Conservation (phyloP, 2,329 filamentous ascomycete genomes). For the Colletotrichum neosansevieriae region DNA sequence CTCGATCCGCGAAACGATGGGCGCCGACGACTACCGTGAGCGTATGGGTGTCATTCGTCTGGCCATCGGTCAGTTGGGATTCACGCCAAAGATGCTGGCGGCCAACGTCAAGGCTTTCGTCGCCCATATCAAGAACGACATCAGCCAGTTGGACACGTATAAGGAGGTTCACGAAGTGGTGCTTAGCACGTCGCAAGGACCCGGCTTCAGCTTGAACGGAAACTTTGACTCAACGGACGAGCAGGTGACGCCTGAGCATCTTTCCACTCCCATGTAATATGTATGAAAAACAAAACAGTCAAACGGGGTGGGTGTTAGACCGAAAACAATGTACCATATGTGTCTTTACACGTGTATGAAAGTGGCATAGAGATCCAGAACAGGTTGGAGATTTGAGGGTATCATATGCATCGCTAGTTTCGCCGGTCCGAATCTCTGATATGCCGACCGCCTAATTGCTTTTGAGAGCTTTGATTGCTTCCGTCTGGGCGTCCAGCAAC, state of each 20-base stretch:
- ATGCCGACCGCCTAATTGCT: conserved; percentile 43
- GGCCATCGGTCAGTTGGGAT: conserved; percentile 90
- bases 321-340: conserved; percentile 53
- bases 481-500: conserved; percentile 63
- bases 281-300: conserved; percentile 9
- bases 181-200: conserved; percentile 87
- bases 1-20: conserved; percentile 85
- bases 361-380: conserved; percentile 38
- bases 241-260: conserved; percentile 63
- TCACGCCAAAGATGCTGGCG: conserved; percentile 87
- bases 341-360: conserved; percentile 44
- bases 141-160: conserved; percentile 65
- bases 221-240: conserved; percentile 75
- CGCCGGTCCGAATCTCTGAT: conserved; percentile 32
- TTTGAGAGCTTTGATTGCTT: conserved; percentile 64
- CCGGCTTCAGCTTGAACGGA: conserved; percentile 88
- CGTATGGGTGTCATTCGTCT: conserved; percentile 85
- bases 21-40: conserved; percentile 89
- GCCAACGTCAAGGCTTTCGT: conserved; percentile 86
- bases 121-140: conserved; percentile 77
- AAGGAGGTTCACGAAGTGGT: conserved; percentile 72
- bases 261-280: conserved; percentile 66
- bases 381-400: conserved; percentile 43
- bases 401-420: conserved; percentile 46
- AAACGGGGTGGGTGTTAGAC: neutral